Evolutionary conservation across 805 yeast species (phyloP).

Genomic region (Lipomyces spencermartinsiae): DNA sequence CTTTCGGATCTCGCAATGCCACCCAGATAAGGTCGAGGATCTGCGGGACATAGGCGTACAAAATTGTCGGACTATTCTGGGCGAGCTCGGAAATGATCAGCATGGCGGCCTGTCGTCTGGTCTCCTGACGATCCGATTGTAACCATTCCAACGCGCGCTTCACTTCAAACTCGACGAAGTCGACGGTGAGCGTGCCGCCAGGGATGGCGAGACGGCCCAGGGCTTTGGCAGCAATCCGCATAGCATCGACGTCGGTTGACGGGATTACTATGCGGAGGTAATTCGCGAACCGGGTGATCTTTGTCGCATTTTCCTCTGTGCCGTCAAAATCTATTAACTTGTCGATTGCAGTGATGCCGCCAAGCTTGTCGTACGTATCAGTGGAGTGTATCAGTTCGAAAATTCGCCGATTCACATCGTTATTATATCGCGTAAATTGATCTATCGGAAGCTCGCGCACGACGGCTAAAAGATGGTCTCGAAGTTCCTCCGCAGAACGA

Average conservation of each 20-base stretch:
- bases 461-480: conserved; percentile 69
- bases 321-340: conserved; percentile 84
- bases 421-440: conserved; percentile 79
- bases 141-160: conserved; percentile 90
- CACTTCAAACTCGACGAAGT: conserved; percentile 91
- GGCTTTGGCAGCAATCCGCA: conserved; percentile 85
- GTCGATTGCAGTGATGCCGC: conserved; percentile 91
- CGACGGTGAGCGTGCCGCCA: conserved; percentile 88
- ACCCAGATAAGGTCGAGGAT: conserved; percentile 86
- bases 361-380: conserved; percentile 74
- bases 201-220: conserved; percentile 88
- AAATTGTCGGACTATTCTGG: conserved; percentile 80
- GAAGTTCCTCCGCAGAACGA: conserved; percentile 71
- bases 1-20: conserved; percentile 80
- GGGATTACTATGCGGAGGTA: conserved; percentile 81
- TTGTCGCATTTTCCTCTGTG: conserved; percentile 81
- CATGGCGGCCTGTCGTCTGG: conserved; percentile 87
- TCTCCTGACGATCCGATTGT: conserved; percentile 73
- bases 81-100: conserved; percentile 83
- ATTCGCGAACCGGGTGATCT: conserved; percentile 89
- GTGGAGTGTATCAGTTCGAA: conserved; percentile 82
- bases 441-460: conserved; percentile 84
- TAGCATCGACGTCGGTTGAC: conserved; percentile 80
- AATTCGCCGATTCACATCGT: conserved; percentile 83
- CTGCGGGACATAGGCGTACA: conserved; percentile 77